Base-by-base conservation (phyloP, 176 grass and related monocot species). In the Bromus sterilis region DNA sequence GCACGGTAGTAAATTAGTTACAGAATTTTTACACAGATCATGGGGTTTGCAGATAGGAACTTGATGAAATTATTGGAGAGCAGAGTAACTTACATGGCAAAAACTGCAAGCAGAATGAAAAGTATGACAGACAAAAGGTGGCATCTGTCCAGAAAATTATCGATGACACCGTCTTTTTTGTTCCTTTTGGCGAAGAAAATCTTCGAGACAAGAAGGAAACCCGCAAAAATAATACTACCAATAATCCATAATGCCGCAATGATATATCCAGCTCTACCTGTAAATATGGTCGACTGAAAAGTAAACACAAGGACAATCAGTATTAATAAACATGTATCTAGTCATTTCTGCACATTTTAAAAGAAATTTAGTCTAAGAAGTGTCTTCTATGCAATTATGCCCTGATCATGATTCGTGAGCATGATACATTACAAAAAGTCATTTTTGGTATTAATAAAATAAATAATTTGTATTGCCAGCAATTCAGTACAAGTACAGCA, bases 271-370 rank as follows among this genome's bases (percentile, higher is more conserved):
- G 84, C 86, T 87, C 87, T 88, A 71, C 96, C 96, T 60, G 93
- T 99, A 88, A 93, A 99, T 82, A 99, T 67, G 67, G 76, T 87
- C 3, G 96, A 99, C 96, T 99, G 96, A 75, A 88, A 84, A 18
- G 29, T 79, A 89, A 89, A 77, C 42, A 90, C 41, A 61, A 51
- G 6, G 32, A 49, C 26, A 66, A 73, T 89, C 43, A 89, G 83
- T 72, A 42, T 57, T 18, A 51, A 60, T 74, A n/a, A n/a, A n/a
- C n/a, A 64, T 40, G 8, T 26, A 64, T 35, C 3, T 20, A 41
- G 4, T 41, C 16, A 56, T 40, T 62, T 77, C 20, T 78, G 31
- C 12, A 61, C 18, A 82, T 10, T 51, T 0, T 29, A 18, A 60
- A 26, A 6, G 0, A 70, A 77, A 31, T 11, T 18, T 57, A 67